Base-by-base conservation (phyloP, 2,329 filamentous ascomycete genomes). In the Metarhizium anisopliae region DNA sequence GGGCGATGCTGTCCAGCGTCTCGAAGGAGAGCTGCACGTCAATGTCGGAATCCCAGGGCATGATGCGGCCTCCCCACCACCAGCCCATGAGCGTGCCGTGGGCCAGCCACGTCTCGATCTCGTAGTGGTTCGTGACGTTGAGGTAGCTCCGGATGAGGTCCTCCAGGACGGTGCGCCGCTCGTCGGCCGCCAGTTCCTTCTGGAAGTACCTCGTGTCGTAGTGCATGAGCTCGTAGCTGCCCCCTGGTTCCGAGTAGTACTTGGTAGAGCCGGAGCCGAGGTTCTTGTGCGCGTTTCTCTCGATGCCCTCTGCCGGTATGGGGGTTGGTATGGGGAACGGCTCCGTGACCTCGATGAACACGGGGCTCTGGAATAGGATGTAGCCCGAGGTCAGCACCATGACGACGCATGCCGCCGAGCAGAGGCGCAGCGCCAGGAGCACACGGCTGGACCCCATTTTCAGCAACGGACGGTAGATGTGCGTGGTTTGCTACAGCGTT, bases 41-140 rank as follows among this genome's bases (percentile, higher is more conserved):
- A 50, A 94, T 75, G 68, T 95, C 90, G 74, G 84, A 88, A 69
- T 94, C 89, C 89, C 89, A 92, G 0, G 89, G 88, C 73, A 92
- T 83, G 66, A 89, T 84, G 71, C 83, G 72, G 47, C 76, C 80
- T 67, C 90, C 93, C 90, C 90, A 95, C 87, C 88, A 94, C 90
- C 90, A 95, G 13, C 89, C 90, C 25, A 95, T 74, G 52, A 94
- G 73, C 4, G 89, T 91, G 51, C 90, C 90, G 69, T 95, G 90
- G 43, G 90, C 89, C 57, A 95, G 83, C 90, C 90, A 94, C 0
- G 90, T 93, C 71, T 93, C 88, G 59, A 90, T 72, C 6, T 82
- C 81, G 54, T 85, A 76, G 18, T 80, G 74, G 49, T 76, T 74
- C 68, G 89, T 86, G 55, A 82, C 84, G 50, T 77, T 76, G 49